Percentiles rank a stretch among this genome's conserved stretches.
Evolutionary conservation across 495 filamentous ascomycete species (phyloP).

Genomic region (Lepidopterella palustris): DNA sequence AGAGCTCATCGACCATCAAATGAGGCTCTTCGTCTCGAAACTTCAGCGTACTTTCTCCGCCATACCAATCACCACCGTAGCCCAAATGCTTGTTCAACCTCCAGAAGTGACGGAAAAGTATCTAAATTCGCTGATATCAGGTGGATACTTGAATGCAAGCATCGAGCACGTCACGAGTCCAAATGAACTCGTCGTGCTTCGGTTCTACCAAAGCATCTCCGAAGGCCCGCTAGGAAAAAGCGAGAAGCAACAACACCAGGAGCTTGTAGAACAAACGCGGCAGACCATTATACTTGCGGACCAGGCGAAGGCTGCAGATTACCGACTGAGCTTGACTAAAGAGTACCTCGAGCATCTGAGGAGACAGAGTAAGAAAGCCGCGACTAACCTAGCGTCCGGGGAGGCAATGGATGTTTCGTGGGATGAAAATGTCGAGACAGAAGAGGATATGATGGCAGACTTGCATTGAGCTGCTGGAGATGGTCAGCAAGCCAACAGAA

Average conservation of each 20-base stretch:
- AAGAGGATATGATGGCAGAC: slow-evolving; percentile 38
- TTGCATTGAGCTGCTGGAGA: slow-evolving; percentile 13
- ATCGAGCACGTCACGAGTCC: slow-evolving; percentile 17
- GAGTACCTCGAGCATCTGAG: slow-evolving; percentile 34
- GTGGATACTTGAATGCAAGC: slow-evolving; percentile 29
- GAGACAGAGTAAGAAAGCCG: slow-evolving; percentile 24
- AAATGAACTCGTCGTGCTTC: slow-evolving; percentile 19
- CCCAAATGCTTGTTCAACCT: slow-evolving; percentile 19
- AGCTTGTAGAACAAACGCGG: slow-evolving; percentile 30
- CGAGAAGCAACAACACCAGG: slow-evolving; percentile 29
- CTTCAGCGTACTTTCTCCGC: slow-evolving; percentile 35
- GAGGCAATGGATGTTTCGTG: slow-evolving; percentile 24
- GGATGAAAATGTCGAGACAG: slow-evolving; percentile 30
- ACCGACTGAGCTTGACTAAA: slow-evolving; percentile 31
- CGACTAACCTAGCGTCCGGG: neutral
- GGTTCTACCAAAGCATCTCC: slow-evolving; percentile 31
- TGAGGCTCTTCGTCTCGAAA: slow-evolving; percentile 41
- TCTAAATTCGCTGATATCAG: slow-evolving; percentile 27
- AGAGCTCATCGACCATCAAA: slow-evolving; percentile 45
- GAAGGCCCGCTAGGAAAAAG: slow-evolving; percentile 25
- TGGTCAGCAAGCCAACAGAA: neutral
- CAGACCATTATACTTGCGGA: slow-evolving; percentile 31
- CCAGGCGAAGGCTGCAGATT: slow-evolving; percentile 32
- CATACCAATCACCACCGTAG: slow-evolving; percentile 31
- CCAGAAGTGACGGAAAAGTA: slow-evolving; percentile 22